These are phyloP conservation scores for Pichia occidentalis DNA, from an alignment of 805 yeast species.

Conservation along the genomic window DNA sequence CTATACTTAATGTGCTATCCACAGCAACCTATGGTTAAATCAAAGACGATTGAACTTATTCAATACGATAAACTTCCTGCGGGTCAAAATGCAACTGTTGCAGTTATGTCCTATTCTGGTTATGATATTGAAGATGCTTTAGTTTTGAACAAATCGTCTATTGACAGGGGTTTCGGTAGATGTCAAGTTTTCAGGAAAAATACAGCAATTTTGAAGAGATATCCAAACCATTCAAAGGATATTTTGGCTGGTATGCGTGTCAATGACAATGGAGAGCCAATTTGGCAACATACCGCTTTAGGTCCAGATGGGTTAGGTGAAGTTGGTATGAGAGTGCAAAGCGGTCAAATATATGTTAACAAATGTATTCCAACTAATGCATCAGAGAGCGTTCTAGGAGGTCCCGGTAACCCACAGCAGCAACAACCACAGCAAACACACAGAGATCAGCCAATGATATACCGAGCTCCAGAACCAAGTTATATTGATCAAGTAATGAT, in stretches of 20 bases:
- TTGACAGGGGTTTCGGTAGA: constrained; percentile 96
- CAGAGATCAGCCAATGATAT: constrained; percentile 85
- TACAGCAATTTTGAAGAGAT: constrained; percentile 81
- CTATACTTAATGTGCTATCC: constrained; percentile 97
- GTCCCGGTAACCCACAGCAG: constrained; percentile 19
- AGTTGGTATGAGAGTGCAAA: constrained; percentile 83
- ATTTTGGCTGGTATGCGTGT: constrained; percentile 87
- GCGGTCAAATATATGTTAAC: constrained; percentile 91
- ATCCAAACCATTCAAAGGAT: constrained; percentile 91
- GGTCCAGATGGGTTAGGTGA: constrained; percentile 97
- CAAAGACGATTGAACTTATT: constrained; percentile 91
- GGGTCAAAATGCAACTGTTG: constrained; percentile 97
- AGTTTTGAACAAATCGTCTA: constrained; percentile 85
- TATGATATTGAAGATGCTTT: constrained; percentile 99
- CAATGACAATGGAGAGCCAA: constrained; percentile 72
- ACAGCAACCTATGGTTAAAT: constrained; percentile 98
- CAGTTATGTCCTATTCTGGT: constrained; percentile 98
- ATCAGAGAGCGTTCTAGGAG: constrained; percentile 53
- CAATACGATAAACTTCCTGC: constrained; percentile 96
- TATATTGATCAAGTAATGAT: constrained; percentile 97
- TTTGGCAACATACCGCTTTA: constrained; percentile 76
- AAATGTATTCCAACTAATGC: constrained; percentile 88
- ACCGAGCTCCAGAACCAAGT: constrained; percentile 93
- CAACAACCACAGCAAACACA: constrained; percentile 39
- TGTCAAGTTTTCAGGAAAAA: constrained; percentile 94